phyloP scores from a whole-genome alignment of 2,329 filamentous ascomycete genomes.

The Beauveria rudraprayagi region DNA sequence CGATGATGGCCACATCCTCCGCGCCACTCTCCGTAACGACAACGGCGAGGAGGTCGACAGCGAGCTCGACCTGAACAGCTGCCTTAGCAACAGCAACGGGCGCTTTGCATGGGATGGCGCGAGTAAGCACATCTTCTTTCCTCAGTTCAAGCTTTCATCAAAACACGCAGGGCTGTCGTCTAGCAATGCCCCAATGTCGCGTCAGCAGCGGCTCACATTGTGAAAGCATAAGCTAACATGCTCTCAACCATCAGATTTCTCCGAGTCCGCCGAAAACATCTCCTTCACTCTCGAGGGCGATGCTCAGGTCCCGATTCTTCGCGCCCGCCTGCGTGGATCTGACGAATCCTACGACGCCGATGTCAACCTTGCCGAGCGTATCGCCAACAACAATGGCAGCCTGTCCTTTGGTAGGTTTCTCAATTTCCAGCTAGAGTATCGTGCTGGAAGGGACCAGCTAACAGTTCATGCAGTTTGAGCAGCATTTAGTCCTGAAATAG shows the following conservation, averaged over 20 bases:
- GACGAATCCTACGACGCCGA: constrained; percentile 37
- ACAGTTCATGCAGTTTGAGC: too few species aligned
- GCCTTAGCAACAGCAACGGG: constrained; percentile 45
- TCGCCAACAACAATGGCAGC: constrained; percentile 44
- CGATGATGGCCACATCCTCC: constrained; percentile 43
- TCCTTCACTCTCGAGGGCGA: constrained; percentile 42
- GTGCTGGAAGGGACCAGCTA: too few species aligned
- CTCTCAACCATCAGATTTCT: constrained; percentile 29
- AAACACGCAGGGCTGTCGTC: not conserved
- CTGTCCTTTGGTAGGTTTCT: constrained; percentile 28
- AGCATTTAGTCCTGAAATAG: too few species aligned
- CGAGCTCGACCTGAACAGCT: constrained; percentile 41
- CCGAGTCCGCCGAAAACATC: constrained; percentile 37
- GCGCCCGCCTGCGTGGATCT: constrained; percentile 35
- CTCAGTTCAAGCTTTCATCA: not conserved
- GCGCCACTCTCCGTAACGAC: constrained; percentile 22
- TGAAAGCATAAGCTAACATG: not conserved
- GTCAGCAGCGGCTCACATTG: not conserved
- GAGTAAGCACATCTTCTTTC: constrained; percentile 14
- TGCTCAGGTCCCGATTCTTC: constrained; percentile 42
- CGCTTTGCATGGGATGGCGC: constrained; percentile 37
- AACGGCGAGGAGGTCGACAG: constrained; percentile 30
- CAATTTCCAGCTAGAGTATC: too few species aligned
- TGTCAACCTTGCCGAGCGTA: constrained; percentile 48
- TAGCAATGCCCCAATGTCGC: too few species aligned